Evolutionary conservation across 768 basidiomycete species (phyloP).

Genomic region (Rhodotorula graminis): DNA sequence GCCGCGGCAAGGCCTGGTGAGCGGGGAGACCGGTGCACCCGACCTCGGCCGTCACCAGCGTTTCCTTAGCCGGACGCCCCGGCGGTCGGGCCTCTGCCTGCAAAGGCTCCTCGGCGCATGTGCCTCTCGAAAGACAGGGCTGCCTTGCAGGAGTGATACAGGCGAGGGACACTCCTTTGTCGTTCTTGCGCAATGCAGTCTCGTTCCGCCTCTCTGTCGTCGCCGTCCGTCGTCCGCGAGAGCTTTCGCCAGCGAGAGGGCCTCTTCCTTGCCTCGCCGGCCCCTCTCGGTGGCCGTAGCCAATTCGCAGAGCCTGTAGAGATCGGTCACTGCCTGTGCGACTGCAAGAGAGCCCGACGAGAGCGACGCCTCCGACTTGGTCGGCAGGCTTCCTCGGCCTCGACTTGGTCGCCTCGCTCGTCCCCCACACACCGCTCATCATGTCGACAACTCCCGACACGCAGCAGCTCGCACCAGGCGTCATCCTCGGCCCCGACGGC

Average conservation of each 20-base stretch:
- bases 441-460: neutral
- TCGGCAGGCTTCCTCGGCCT: too few relatives aligned
- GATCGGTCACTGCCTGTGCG: too few relatives aligned
- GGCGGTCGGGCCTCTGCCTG: neutral
- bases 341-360: too few relatives aligned
- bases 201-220: too few relatives aligned
- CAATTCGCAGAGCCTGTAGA: too few relatives aligned
- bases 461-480: slow-evolving; percentile 23
- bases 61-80: neutral
- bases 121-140: neutral
- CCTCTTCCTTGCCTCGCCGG: too few relatives aligned
- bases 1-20: slow-evolving; percentile 4
- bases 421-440: neutral
- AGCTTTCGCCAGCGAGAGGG: too few relatives aligned
- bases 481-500: slow-evolving; percentile 85
- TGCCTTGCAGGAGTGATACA: slow-evolving; percentile 8
- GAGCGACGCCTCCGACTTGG: too few relatives aligned
- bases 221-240: too few relatives aligned
- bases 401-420: too few relatives aligned
- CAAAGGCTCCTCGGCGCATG: neutral
- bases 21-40: neutral
- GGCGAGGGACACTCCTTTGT: neutral
- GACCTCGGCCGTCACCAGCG: neutral
- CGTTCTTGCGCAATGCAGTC: neutral
- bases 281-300: too few relatives aligned